phyloP scores from a whole-genome alignment of 1,284 basidiomycete genomes.

The Apiotrichum montevideense region DNA sequence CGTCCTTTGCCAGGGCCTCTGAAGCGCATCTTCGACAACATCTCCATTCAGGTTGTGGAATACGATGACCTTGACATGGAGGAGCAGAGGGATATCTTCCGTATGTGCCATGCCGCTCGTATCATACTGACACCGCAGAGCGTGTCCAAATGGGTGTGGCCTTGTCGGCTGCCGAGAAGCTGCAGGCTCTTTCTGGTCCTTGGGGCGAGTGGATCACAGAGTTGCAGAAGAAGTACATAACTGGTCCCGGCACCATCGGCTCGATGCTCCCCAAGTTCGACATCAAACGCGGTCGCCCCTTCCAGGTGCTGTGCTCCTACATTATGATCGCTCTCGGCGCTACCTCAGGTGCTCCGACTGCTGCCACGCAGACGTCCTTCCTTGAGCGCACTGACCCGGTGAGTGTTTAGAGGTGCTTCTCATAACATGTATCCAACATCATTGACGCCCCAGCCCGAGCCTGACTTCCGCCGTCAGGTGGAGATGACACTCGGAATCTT shows the following conservation, averaged over 20 bases:
- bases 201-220: constrained; percentile 29
- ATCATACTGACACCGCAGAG: constrained; percentile 21
- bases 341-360: not conserved
- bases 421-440: too few relatives aligned
- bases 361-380: constrained; percentile 11
- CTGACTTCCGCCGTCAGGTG: constrained; percentile 22
- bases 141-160: constrained; percentile 44
- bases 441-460: constrained; percentile 20
- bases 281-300: constrained; percentile 22
- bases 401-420: not conserved
- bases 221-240: constrained; percentile 31
- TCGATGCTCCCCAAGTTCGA: constrained; percentile 18
- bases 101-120: constrained; percentile 22
- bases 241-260: constrained; percentile 15
- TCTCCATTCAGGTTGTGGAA: constrained; percentile 31
- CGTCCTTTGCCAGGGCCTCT: constrained; percentile 25
- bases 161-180: constrained; percentile 39
- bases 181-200: constrained; percentile 36
- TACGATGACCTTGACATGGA: constrained; percentile 29
- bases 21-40: constrained; percentile 32
- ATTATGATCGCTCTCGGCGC: constrained; percentile 19
- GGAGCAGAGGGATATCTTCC: constrained; percentile 44
- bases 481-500: constrained; percentile 31
- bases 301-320: constrained; percentile 26
- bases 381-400: constrained; percentile 20